Evolutionary conservation across 352 stramenopile genomes (phyloP).

Genomic region (Phytophthora sp.): DNA sequence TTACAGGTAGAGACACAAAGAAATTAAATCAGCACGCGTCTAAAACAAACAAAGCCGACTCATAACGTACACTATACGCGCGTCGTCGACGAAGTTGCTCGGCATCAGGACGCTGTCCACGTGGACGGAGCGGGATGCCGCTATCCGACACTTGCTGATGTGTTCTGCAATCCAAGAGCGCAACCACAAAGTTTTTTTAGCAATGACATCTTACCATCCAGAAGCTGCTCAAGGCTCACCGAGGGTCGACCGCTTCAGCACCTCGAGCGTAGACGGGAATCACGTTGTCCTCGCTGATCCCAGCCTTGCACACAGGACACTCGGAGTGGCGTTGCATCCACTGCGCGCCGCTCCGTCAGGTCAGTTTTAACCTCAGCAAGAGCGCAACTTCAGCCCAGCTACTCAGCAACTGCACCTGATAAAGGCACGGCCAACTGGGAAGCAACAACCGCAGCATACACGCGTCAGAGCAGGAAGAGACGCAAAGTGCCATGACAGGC

Average conservation of each 20-base stretch:
- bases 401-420: slow-evolving; percentile 49
- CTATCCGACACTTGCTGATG: slow-evolving; percentile 28
- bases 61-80: slow-evolving; percentile 46
- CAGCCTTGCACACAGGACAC: slow-evolving; percentile 92
- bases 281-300: slow-evolving; percentile 89
- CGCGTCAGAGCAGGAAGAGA: slow-evolving; percentile 14
- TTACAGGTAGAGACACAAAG: not conserved
- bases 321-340: slow-evolving; percentile 84
- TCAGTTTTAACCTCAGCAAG: not conserved
- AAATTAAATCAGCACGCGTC: not conserved
- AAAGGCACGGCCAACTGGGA: slow-evolving; percentile 84
- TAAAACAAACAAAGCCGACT: not conserved
- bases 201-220: not conserved
- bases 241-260: slow-evolving; percentile 70
- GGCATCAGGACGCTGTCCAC: slow-evolving; percentile 64
- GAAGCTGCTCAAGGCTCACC: slow-evolving; percentile 19
- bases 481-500: too few relatives aligned
- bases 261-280: slow-evolving; percentile 89
- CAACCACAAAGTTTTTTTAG: not conserved
- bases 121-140: slow-evolving; percentile 60
- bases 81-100: slow-evolving; percentile 63
- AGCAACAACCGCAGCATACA: slow-evolving; percentile 11
- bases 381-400: not conserved
- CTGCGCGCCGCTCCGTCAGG: slow-evolving; percentile 18
- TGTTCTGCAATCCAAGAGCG: slow-evolving; percentile 35